Conservation (phyloP, 2,329 filamentous ascomycete species). For the Pseudogymnoascus sp. region DNA sequence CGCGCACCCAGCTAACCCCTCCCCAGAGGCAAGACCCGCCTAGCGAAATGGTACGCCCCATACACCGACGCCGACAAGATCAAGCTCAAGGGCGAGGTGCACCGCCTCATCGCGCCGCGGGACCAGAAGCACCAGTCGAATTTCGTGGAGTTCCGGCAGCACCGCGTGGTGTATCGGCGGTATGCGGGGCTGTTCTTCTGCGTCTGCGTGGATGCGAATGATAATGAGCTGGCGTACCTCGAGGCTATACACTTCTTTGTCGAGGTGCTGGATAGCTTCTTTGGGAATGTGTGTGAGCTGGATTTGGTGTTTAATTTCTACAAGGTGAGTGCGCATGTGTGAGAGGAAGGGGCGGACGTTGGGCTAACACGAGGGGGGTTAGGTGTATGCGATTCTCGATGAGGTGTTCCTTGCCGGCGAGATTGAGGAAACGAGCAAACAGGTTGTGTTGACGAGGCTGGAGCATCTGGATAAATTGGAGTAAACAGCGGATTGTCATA, state of each 20-base stretch:
- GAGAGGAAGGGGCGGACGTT: neutral
- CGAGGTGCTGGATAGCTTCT: constrained; percentile 96
- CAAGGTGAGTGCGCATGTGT: constrained; percentile 38
- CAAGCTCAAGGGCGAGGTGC: constrained; percentile 96
- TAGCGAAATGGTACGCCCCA: constrained; percentile 98
- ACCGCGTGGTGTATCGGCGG: constrained; percentile 94
- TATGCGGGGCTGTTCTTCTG: constrained; percentile 99
- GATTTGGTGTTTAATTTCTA: constrained; percentile 80
- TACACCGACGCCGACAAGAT: constrained; percentile 99
- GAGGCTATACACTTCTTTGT: constrained; percentile 99
- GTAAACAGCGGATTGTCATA: constrained; percentile 32
- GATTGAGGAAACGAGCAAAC: constrained; percentile 98
- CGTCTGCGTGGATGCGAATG: constrained; percentile 96
- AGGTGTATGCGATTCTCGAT: constrained; percentile 96
- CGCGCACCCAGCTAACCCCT: constrained; percentile 12
- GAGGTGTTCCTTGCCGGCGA: constrained; percentile 97
- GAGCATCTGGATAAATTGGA: constrained; percentile 97
- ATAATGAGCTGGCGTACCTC: constrained; percentile 94
- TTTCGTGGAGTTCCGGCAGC: constrained; percentile 92
- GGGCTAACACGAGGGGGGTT: constrained; percentile 11
- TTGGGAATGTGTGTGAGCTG: constrained; percentile 97
- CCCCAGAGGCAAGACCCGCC: constrained; percentile 85
- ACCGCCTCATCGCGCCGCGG: constrained; percentile 92
- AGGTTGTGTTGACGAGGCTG: constrained; percentile 86
- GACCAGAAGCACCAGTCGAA: constrained; percentile 99